Base-by-base conservation (phyloP, 805 yeast species). In the Saccharomyces mikatae region DNA sequence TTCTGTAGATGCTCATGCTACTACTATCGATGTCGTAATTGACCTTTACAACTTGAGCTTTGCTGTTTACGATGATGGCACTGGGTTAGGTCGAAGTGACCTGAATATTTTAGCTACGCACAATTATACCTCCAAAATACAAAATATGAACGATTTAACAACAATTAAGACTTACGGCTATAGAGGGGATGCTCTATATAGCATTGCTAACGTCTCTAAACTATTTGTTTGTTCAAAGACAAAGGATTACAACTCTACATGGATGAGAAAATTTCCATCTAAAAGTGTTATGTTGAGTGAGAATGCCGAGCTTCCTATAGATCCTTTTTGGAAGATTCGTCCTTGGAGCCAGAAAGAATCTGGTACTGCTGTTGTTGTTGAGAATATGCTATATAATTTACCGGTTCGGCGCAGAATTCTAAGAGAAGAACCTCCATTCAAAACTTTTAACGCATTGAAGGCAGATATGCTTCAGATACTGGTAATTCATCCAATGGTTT, bases 111-210 rank as follows among this genome's bases (percentile, higher is more conserved):
- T 86, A 0, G 89, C 86, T 0, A 50, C 58, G 13, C 68, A 76
- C 21, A 73, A 80, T 61, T 71, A 70, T 54, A 85, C 92, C 0
- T 83, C 91, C 0, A 87, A 85, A 60, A 47, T 80, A 2, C 31
- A 50, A 1, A 50, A 55, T 0, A 60, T 76, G 30, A 68, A 68
- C 0, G 80, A 76, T 22, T 61, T 85, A 32, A 63, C 60, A 13
- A 17, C 50, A 0, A 65, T 77, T 2, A 51, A 52, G 1, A 79
- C 85, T 0, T 79, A 76, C 58, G 96, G 96, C 0, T 87, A 83
- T 63, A 75, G 87, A 50, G 96, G 96, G 0, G 87, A 84, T 60
- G 86, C 94, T 0, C 59, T 89, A 17, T 72, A 75, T 52, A 76
- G 84, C 0, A 70, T 89, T 2, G 67, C 79, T n/a, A 72, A 76